Base-by-base conservation (phyloP, 129 eudicot genomes). In the Chrysanthemum lavandulifolium region DNA sequence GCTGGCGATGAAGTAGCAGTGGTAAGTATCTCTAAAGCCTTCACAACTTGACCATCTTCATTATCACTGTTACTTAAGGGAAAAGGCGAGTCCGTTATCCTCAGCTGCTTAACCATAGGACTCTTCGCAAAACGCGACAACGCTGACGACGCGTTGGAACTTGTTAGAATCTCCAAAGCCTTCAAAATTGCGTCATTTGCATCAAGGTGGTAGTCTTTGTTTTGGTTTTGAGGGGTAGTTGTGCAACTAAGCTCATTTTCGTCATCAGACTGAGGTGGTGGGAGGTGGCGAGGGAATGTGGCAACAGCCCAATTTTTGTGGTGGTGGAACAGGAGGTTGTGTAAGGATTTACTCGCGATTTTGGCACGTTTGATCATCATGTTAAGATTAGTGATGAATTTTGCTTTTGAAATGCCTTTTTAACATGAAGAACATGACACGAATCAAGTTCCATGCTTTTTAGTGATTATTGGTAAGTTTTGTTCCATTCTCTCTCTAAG, bases 241-340 rank as follows among this genome's bases (percentile, higher is more conserved):
- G 75, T 85, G 78, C 89, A 87, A 75, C 86, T 90, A 82, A 90
- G 84, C 69, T 84, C 58, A 9, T 53, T 13, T 14, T 53, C 58
- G 19, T 53, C 58, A 1, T 14, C 8, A 0, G 19, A 14, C 18
- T 6, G 58, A 0, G 58, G 58, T 0, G 58, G 47, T 40, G 58
- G 58, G 4, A 53, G 58, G 58, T 53, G 19, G 58, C 58, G 58
- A 15, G n/a, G n/a, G 19, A 11, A 14, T 58, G 68, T 12, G 74
- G 76, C 12, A 63, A 82, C 52, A 29, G 72, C 71, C 82, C 80
- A 64, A 54, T 71, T 66, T 55, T 78, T 80, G 81, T 64, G 60
- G 87, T 86, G 86, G 78, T 81, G 86, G 71, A 86, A 81, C 69
- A 84, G 78, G 67, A 86, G 84, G 69, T 79, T 81, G 29, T 86